A percentile compares a stretch with the other conserved stretches of the same genome.
Conservation (phyloP, 345 rosid species). For the Pugionium dolabratum region DNA sequence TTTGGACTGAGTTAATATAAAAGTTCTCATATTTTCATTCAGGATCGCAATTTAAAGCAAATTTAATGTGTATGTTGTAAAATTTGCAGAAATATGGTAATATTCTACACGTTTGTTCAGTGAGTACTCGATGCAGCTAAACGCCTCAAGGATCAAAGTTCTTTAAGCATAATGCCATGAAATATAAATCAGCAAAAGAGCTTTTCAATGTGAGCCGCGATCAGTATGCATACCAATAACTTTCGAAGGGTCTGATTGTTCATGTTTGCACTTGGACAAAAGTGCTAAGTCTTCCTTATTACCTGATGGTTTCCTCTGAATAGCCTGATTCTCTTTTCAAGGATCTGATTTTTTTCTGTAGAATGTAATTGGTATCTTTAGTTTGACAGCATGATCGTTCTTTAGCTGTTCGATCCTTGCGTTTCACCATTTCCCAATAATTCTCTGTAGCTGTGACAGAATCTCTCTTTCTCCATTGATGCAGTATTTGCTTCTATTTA, state of each 20-base stretch:
- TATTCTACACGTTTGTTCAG: constrained; percentile 40
- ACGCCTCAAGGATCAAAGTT: constrained; percentile 85
- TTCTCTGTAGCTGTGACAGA: background rate
- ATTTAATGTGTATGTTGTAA: background rate
- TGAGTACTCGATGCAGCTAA: constrained; percentile 93
- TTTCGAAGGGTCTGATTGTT: constrained; percentile 70
- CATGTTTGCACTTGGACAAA: constrained; percentile 39
- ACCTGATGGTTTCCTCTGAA: too few relatives aligned
- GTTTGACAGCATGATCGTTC: too few relatives aligned
- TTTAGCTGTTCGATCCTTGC: background rate
- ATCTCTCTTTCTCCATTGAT: background rate
- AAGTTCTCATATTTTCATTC: too few relatives aligned
- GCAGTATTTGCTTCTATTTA: constrained; percentile 64
- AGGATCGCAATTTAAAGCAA: too few relatives aligned
- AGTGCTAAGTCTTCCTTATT: too few relatives aligned
- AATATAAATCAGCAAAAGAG: constrained; percentile 63
- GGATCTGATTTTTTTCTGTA: too few relatives aligned
- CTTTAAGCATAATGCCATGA: constrained; percentile 81
- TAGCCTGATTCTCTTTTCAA: too few relatives aligned
- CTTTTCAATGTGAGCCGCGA: constrained; percentile 59
- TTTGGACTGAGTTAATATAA: too few relatives aligned
- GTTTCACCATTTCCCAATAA: background rate
- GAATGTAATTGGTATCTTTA: too few relatives aligned
- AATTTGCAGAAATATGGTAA: too few relatives aligned
- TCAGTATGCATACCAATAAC: constrained; percentile 52